These are phyloP conservation scores for Mucor indicus DNA, from an alignment of 371 early-diverging fungal species.

Conservation along the genomic window DNA sequence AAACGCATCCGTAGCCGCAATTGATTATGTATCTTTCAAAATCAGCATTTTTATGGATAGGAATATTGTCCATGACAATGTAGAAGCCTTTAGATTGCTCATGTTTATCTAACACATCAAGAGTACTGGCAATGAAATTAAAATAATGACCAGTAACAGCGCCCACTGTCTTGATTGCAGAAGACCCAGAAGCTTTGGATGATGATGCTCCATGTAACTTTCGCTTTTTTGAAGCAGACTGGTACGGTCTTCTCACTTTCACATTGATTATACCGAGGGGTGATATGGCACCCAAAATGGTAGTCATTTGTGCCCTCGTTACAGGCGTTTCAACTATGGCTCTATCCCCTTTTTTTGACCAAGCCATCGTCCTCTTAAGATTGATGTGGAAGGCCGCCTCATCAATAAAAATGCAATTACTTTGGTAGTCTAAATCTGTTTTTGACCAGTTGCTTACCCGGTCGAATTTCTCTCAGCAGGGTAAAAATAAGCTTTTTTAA, in stretches of 20 bases:
- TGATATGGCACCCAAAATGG: not conserved
- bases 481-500: conserved; percentile 2
- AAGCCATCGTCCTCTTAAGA: conserved; percentile 6
- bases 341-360: not conserved
- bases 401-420: conserved; percentile 5
- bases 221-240: not conserved
- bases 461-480: not conserved
- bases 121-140: conserved; percentile 3
- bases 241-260: not conserved
- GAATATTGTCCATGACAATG: conserved; percentile 8
- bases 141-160: conserved; percentile 7
- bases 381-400: conserved; percentile 8
- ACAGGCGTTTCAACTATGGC: not conserved
- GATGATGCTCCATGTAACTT: not conserved
- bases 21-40: not conserved
- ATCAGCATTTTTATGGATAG: conserved; percentile 5
- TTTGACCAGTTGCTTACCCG: conserved; percentile 2
- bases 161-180: conserved; percentile 1
- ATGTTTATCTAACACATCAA: conserved; percentile 8
- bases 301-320: not conserved
- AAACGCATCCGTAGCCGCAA: conserved; percentile 3
- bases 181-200: not conserved
- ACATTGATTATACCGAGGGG: conserved; percentile 3
- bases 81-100: conserved; percentile 9
- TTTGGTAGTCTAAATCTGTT: conserved; percentile 4